Base-by-base conservation (phyloP, 768 basidiomycete genomes). In the Auriscalpium microsporum region DNA sequence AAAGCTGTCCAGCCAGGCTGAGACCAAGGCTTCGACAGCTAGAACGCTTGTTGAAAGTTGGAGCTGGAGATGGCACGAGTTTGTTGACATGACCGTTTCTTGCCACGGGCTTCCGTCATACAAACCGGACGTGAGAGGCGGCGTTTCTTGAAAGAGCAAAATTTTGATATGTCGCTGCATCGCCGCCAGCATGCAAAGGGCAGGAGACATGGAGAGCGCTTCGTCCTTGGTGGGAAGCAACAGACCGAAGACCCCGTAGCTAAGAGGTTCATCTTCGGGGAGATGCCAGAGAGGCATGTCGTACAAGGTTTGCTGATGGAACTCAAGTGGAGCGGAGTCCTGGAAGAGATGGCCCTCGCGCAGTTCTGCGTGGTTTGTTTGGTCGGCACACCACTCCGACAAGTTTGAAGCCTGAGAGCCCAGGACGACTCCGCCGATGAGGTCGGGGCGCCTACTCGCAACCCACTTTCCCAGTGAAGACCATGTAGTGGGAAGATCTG, bases 381-480 rank as follows among this genome's bases (percentile, higher is more conserved):
- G 48, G 48, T 54, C 40, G 48, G 44, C 55, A 56, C 58, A 64
- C 46, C 52, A 55, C 35, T 48, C 61, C 23, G 35, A 48, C 37
- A 40, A 19, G 16, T 55, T 52, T 9, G 47, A 36, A 40, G 57
- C 62, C 34, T 68, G 58, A 34, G 76, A 66, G 21, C 58, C 62
- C 34, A 69, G 58, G 35, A 77, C 67, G 21, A 77, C 63, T 3
- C 77, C 80, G 16, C 75, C 76, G 9, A 71, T 63, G 34, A 56
- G 57, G 33, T 70, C 67, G 11, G 64, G 63, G 3, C 64, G 64
- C 34, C 63, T 67, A 2, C 55, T 48, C 23, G 68, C 62, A 16
- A 71, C 56, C 38, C 57, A 63, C 33, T 52, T 42, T 16, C 70
- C 72, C 21, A 73, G 62, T 1, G 57, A 44, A 13, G 55, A 35